Base-by-base conservation (phyloP, 2,329 filamentous ascomycete genomes). In the Botrytis aclada region DNA sequence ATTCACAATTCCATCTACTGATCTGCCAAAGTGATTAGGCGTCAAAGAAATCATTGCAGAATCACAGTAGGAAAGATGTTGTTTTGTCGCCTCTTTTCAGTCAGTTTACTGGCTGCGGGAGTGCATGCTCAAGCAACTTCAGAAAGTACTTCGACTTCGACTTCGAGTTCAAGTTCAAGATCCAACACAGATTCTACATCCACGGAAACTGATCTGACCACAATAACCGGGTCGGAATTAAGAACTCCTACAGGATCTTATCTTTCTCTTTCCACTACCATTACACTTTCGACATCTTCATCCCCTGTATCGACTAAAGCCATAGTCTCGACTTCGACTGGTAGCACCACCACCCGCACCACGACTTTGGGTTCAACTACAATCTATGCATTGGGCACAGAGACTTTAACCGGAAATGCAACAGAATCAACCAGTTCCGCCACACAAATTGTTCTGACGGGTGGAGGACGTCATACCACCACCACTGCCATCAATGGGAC, bases 401-500 rank as follows among this genome's bases (percentile, higher is more conserved):
- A 39, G 29, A 75, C 69, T n/a, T 74, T 76, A 10, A 74, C 72
- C 7, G 69, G 66, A 56, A 79, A 79, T 74, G 56, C 45, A 29
- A 77, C 83, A 5, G 71, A 64, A 66, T 82, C 80, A 16, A 47
- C 62, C 32, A 74, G 69, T 39, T 54, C 73, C 9, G 80, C 79
- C 20, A 82, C 83, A 6, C 74, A 82, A 70, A 82, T 82, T 22
- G 61, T 85, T 34, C 79, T 86, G 45, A 75, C 79, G 29, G 79
- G 78, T 18, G 75, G 78, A 29, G 74, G 79, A 12, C 78, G 80
- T n/a, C 77, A 77, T 10, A 74, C 69, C n/a, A 73, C 78, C 5
- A 80, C 79, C 37, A 75, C 65, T 43, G 80, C 83, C 3, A 78
- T 86, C 37, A 86, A 86, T 43, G 84, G 85, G 58, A 87, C 86